Conservation (phyloP, 768 basidiomycete genomes). For the Dioszegia crocea region DNA sequence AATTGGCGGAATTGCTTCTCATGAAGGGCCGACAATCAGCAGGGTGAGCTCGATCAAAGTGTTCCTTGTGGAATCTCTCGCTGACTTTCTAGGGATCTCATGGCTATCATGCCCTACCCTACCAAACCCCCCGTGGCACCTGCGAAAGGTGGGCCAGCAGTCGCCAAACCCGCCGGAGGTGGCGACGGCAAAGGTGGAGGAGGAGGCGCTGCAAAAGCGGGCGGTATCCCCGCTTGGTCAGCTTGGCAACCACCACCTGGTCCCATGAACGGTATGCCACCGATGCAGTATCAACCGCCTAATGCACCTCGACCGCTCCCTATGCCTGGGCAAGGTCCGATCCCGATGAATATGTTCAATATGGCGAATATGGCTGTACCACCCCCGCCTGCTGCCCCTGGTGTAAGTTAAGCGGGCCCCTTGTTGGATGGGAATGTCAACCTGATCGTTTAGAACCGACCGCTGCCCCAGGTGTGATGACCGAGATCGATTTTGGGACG, state of each 20-base stretch:
- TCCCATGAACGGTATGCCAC: conserved; percentile 13
- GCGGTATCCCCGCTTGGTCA: conserved; percentile 35
- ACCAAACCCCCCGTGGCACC: conserved; percentile 21
- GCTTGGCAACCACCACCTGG: conserved; percentile 20
- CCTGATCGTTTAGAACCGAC: conserved; percentile 21
- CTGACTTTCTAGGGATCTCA: conserved; percentile 30
- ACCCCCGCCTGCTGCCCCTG: conserved; percentile 13
- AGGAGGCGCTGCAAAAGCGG: conserved; percentile 18
- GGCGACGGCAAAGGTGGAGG: too few relatives aligned
- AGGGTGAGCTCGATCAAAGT: conserved; percentile 28
- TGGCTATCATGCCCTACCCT: conserved; percentile 44
- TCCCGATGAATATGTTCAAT: conserved; percentile 7
- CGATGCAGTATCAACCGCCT: not conserved
- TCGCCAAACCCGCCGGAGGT: not conserved
- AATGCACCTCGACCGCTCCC: conserved; percentile 15
- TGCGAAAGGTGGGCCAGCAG: conserved; percentile 14
- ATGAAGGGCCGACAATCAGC: conserved; percentile 48
- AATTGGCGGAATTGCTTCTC: conserved; percentile 46
- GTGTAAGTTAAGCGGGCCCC: conserved; percentile 10
- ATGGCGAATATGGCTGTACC: conserved; percentile 19
- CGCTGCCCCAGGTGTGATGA: conserved; percentile 20
- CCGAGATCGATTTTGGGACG: not conserved
- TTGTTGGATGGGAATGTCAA: not conserved
- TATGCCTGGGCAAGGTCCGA: conserved; percentile 9
- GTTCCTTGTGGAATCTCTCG: not conserved